Evolutionary conservation across 345 rosid species (phyloP).

Genomic region (Isatis tinctoria): DNA sequence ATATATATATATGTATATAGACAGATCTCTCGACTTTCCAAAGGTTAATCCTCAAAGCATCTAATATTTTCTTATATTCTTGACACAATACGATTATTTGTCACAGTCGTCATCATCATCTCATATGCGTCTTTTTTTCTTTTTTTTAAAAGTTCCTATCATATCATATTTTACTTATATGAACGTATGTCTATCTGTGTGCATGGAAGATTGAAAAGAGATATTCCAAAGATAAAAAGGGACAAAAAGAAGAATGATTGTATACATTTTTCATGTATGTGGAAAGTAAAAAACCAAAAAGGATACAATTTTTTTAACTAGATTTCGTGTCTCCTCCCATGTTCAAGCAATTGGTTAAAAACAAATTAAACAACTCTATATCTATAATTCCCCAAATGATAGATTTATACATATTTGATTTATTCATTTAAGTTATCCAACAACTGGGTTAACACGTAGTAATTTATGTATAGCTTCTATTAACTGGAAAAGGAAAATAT

Average conservation of each 20-base stretch:
- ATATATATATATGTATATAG: neutral
- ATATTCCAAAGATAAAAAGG: constrained; percentile 28
- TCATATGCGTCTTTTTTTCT: constrained; percentile 27
- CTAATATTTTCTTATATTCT: neutral
- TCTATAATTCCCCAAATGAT: neutral
- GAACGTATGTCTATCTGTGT: constrained; percentile 3
- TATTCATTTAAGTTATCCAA: neutral
- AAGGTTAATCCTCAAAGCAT: constrained; percentile 21
- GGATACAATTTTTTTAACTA: constrained; percentile 5
- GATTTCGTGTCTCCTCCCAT: constrained; percentile 19
- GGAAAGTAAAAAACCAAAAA: constrained; percentile 24
- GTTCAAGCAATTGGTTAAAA: constrained; percentile 5
- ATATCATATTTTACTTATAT: neutral
- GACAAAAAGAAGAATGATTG: constrained; percentile 36
- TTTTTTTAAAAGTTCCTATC: constrained; percentile 22
- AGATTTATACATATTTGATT: neutral
- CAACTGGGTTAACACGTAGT: neutral
- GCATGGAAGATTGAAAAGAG: constrained; percentile 20
- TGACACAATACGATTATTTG: constrained; percentile 18
- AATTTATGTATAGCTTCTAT: neutral
- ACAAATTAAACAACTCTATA: neutral
- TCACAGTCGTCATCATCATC: constrained; percentile 33
- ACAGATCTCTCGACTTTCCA: constrained; percentile 1
- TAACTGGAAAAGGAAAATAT: neutral
- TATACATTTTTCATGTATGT: constrained; percentile 25